A percentile compares a stretch with the other conserved stretches of the same genome.
Evolutionary conservation across 2,329 filamentous ascomycete species (phyloP).

Genomic region (Colletotrichum sp.): DNA sequence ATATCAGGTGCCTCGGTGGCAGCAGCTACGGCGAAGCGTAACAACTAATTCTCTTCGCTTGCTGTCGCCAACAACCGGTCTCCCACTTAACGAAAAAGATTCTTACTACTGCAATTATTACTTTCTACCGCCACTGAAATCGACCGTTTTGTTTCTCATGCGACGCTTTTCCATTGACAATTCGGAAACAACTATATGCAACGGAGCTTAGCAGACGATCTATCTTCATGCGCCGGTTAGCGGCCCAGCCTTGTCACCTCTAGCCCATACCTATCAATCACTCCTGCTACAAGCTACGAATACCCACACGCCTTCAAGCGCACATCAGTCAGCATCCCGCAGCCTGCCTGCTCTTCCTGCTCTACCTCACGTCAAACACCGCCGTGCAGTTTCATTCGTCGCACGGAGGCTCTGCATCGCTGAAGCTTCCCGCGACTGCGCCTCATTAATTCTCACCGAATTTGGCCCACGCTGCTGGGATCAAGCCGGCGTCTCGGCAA

Average conservation of each 20-base stretch:
- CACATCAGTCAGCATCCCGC: neutral
- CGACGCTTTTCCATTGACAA: neutral
- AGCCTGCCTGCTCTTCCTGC: neutral
- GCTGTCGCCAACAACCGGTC: neutral
- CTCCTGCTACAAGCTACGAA: neutral
- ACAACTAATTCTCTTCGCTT: neutral
- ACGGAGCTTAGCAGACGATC: neutral
- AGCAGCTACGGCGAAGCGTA: neutral
- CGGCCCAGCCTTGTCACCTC: neutral
- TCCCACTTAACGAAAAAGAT: neutral
- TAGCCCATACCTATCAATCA: neutral
- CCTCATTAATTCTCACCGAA: slow-evolving; percentile 3
- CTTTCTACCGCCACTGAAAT: neutral
- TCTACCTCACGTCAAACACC: neutral
- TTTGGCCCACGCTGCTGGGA: neutral
- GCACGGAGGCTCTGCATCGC: slow-evolving; percentile 3
- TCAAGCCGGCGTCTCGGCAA: slow-evolving; percentile 5
- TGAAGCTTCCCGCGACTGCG: slow-evolving; percentile 19
- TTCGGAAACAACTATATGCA: neutral
- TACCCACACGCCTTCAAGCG: neutral
- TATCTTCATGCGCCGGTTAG: neutral
- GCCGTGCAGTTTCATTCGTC: neutral
- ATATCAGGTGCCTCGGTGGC: slow-evolving; percentile 3
- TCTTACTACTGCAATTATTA: neutral
- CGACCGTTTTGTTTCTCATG: neutral